These are phyloP conservation scores for Mortierella hygrophila DNA, from an alignment of 192 early-diverging fungal species.

Conservation along the genomic window DNA sequence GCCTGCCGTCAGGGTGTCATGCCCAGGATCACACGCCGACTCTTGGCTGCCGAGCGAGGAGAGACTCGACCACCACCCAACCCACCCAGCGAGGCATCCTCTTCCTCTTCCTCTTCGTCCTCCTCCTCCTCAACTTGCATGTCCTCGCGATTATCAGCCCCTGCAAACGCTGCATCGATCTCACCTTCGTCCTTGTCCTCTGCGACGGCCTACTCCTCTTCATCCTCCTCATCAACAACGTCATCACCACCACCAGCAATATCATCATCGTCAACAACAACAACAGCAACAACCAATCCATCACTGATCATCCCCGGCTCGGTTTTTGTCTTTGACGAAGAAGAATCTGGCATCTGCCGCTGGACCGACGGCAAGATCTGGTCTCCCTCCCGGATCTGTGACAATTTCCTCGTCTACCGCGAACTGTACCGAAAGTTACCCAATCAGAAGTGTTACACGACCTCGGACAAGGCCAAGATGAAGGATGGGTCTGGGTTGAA, in stretches of 20 bases:
- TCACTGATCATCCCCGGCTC: slow-evolving; percentile 29
- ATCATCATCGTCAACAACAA: too few species aligned
- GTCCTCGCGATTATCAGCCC: background rate
- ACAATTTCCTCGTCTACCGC: slow-evolving; percentile 56
- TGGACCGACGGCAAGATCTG: slow-evolving; percentile 60
- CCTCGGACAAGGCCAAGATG: slow-evolving; percentile 27
- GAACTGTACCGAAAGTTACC: slow-evolving; percentile 46
- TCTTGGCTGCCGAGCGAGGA: slow-evolving; percentile 37
- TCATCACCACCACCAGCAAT: background rate
- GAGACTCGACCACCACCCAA: background rate
- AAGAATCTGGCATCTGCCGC: slow-evolving; percentile 50
- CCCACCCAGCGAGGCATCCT: background rate
- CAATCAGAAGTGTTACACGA: slow-evolving; percentile 28
- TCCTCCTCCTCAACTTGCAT: background rate
- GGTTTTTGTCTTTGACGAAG: slow-evolving; percentile 59
- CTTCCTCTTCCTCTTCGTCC: background rate
- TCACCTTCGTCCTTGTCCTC: background rate
- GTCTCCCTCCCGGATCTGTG: slow-evolving; percentile 55
- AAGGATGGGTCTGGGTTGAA: slow-evolving; percentile 31
- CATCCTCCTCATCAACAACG: background rate
- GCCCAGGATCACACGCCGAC: slow-evolving; percentile 34
- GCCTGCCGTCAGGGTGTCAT: slow-evolving; percentile 55
- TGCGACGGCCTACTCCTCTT: too few species aligned
- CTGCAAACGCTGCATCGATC: background rate
- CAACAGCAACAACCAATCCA: background rate